Conservation (phyloP, 148 eudicot genomes). For the Linanthus parryae region DNA sequence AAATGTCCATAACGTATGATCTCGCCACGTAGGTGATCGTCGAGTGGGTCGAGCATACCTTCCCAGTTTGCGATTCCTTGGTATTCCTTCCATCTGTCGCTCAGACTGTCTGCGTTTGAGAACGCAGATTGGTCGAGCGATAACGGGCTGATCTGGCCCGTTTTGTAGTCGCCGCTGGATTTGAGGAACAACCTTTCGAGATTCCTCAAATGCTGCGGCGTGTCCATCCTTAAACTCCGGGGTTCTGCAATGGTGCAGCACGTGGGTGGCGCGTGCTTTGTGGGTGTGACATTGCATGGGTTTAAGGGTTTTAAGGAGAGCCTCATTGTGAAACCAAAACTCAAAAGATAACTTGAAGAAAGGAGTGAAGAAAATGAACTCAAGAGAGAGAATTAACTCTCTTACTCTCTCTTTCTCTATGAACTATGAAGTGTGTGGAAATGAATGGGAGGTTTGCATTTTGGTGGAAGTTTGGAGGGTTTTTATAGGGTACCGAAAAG, state of each 20-base stretch:
- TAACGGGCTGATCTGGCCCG: neutral
- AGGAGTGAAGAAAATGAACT: no score
- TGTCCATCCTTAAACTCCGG: neutral
- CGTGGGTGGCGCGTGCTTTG: neutral
- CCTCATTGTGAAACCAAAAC: no score
- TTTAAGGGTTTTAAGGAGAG: no score
- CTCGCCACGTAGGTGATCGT: constrained; percentile 49
- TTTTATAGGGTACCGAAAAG: no score
- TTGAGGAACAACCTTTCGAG: neutral
- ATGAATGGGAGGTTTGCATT: no score
- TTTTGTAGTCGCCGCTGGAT: no score
- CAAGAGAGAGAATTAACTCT: no score
- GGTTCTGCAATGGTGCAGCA: neutral
- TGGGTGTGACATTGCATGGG: constrained; percentile 8
- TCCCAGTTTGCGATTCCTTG: constrained; percentile 71
- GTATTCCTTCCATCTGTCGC: constrained; percentile 61
- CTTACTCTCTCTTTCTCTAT: no score
- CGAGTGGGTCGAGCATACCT: constrained; percentile 79
- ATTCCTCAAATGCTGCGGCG: neutral
- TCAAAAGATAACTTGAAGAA: no score
- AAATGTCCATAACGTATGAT: constrained; percentile 72
- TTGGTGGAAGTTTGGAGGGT: no score
- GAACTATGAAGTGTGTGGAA: no score
- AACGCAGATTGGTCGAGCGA: neutral
- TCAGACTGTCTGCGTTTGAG: constrained; percentile 12